Percentiles rank a stretch among this genome's conserved stretches.
These are phyloP conservation scores for Cucumis melo DNA, from an alignment of 306 rosid species.

Conservation along the genomic window DNA sequence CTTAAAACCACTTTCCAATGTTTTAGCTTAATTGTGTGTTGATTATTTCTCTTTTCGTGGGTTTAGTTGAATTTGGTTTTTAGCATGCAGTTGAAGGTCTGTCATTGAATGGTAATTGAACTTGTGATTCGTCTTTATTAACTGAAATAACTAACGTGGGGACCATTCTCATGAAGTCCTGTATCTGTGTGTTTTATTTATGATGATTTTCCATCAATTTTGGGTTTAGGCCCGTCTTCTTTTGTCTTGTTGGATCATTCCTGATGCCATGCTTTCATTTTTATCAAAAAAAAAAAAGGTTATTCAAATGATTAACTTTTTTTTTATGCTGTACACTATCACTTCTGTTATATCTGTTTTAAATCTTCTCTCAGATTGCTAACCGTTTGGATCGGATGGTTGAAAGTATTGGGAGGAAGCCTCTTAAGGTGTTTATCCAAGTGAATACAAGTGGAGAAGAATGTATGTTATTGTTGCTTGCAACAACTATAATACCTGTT, in stretches of 20 bases:
- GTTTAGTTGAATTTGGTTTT: not conserved
- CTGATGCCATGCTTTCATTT: not conserved
- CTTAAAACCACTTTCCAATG: not conserved
- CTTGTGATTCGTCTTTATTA: not conserved
- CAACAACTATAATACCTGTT: not conserved
- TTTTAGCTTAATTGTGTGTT: not conserved
- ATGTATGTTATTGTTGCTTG: constrained; percentile 36
- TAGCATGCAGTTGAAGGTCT: not conserved
- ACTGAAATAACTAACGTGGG: not conserved
- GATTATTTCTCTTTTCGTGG: not conserved
- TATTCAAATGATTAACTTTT: not conserved
- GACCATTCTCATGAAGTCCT: not conserved
- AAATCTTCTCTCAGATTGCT: constrained; percentile 41
- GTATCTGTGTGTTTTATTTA: not conserved
- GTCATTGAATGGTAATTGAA: not conserved
- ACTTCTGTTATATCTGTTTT: not conserved
- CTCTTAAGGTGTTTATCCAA: constrained; percentile 71
- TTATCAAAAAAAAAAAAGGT: not conserved
- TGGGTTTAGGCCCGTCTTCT: not conserved
- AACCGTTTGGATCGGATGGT: constrained; percentile 57
- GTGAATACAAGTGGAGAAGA: constrained; percentile 98
- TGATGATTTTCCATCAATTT: not conserved
- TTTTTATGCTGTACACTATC: not conserved
- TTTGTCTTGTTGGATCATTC: not conserved
- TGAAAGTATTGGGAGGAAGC: constrained; percentile 61